Evolutionary conservation across 2,329 filamentous ascomycete genomes (phyloP).

Genomic region (Lachnum nothofagi): DNA sequence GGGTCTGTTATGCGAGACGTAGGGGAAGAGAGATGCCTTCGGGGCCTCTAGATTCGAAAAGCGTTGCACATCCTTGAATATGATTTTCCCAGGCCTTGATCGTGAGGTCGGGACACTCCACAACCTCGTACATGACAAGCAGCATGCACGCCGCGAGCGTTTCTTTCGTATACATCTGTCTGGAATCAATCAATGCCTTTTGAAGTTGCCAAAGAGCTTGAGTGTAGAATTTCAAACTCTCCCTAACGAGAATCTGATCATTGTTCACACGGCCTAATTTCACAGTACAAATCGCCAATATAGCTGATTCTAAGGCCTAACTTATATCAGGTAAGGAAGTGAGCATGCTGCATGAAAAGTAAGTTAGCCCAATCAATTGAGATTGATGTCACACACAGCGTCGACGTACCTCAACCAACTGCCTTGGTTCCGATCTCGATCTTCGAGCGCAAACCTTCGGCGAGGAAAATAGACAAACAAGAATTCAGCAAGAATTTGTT

Average conservation of each 20-base stretch:
- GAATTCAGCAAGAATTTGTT: slow-evolving; percentile 31
- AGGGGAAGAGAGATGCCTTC: no score
- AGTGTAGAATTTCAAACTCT: slow-evolving; percentile 34
- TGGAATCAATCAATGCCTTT: slow-evolving; percentile 31
- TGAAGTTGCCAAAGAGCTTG: slow-evolving; percentile 35
- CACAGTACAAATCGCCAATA: slow-evolving; percentile 29
- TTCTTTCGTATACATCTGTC: slow-evolving; percentile 33
- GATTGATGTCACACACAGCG: no score
- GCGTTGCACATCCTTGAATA: slow-evolving; percentile 30
- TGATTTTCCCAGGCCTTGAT: slow-evolving; percentile 32
- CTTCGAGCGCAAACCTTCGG: no score
- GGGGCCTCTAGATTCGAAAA: slow-evolving; percentile 33
- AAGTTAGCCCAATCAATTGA: no score
- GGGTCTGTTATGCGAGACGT: no score
- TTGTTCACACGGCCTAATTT: slow-evolving; percentile 29
- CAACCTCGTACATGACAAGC: slow-evolving; percentile 34
- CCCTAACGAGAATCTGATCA: slow-evolving; percentile 25
- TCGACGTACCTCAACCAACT: slow-evolving; percentile 23
- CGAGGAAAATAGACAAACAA: slow-evolving; percentile 22
- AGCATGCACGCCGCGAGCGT: slow-evolving; percentile 36
- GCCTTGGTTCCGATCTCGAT: not conserved
- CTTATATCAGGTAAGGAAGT: slow-evolving; percentile 24
- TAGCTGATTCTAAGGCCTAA: slow-evolving; percentile 29
- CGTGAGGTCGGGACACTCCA: slow-evolving; percentile 34
- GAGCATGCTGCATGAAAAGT: slow-evolving; percentile 16